Conservation (phyloP, 2,329 filamentous ascomycete species). For the Stagonosporopsis tanaceti region DNA sequence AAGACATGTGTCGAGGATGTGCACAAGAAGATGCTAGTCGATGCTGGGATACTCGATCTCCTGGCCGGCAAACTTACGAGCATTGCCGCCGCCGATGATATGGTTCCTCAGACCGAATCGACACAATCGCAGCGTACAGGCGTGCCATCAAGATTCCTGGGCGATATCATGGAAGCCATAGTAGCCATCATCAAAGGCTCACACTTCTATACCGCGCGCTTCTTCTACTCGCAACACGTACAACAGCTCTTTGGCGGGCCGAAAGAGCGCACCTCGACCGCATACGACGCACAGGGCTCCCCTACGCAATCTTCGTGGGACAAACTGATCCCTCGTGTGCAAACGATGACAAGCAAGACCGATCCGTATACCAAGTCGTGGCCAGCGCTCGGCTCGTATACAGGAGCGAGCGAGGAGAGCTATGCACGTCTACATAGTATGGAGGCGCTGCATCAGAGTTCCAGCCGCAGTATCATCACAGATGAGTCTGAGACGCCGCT, state of each 20-base stretch:
- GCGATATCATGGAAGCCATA: conserved; percentile 78
- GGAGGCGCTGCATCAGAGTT: conserved; percentile 39
- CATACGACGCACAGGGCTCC: conserved; percentile 28
- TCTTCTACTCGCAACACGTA: conserved; percentile 55
- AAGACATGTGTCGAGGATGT: conserved; percentile 72
- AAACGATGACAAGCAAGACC: conserved; percentile 49
- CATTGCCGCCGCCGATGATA: conserved; percentile 41
- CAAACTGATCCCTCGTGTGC: conserved; percentile 49
- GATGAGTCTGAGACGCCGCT: conserved; percentile 58
- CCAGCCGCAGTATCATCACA: conserved; percentile 41
- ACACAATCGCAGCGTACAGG: conserved; percentile 30
- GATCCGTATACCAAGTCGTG: conserved; percentile 54
- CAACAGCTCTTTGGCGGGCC: conserved; percentile 44
- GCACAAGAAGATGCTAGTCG: conserved; percentile 76
- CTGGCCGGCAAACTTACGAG: conserved; percentile 74
- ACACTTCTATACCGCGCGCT: conserved; percentile 75
- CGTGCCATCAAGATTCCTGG: conserved; percentile 63
- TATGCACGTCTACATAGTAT: conserved; percentile 44
- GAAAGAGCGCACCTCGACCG: conserved; percentile 31
- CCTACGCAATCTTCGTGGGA: conserved; percentile 40
- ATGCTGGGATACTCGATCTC: conserved; percentile 77
- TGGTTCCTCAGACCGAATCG: conserved; percentile 26
- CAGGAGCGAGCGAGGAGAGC: conserved; percentile 35
- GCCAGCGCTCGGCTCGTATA: conserved; percentile 52
- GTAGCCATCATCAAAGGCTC: conserved; percentile 80